Conservation (phyloP, 306 rosid genomes). For the Cucurbita ficifolia region DNA sequence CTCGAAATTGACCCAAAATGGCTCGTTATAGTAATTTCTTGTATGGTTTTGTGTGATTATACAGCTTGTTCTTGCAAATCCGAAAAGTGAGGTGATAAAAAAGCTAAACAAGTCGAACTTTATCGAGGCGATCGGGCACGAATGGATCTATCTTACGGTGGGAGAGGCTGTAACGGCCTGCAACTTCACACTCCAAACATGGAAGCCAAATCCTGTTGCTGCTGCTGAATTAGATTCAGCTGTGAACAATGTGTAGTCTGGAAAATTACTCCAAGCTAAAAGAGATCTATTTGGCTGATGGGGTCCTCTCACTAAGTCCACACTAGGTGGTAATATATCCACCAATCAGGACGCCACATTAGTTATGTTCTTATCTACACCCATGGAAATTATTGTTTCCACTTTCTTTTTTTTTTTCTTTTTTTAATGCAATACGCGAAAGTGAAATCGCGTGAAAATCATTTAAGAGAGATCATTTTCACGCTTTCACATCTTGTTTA, state of each 20-base stretch:
- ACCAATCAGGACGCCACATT: background rate
- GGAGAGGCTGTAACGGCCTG: conserved; percentile 41
- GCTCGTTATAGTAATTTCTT: background rate
- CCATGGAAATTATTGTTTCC: background rate
- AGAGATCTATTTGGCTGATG: background rate
- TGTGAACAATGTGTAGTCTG: conserved; percentile 14
- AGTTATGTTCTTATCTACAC: background rate
- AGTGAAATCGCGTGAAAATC: background rate
- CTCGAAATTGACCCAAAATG: background rate
- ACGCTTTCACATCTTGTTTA: background rate
- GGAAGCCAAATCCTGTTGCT: conserved; percentile 14
- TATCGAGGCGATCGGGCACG: conserved; percentile 20
- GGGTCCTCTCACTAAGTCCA: background rate
- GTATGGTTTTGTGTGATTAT: background rate
- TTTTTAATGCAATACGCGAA: background rate
- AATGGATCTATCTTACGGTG: conserved; percentile 34
- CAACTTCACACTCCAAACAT: conserved; percentile 17
- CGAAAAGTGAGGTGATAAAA: conserved; percentile 35
- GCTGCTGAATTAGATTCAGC: background rate
- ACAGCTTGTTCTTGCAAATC: conserved; percentile 31
- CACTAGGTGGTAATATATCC: background rate
- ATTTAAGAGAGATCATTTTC: background rate
- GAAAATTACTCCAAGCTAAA: background rate
- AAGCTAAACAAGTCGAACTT: conserved; percentile 22
- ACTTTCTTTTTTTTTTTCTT: background rate